These are phyloP conservation scores for Cylindricascospora bacillispora DNA, from an alignment of 1,139 yeast species.

Conservation along the genomic window DNA sequence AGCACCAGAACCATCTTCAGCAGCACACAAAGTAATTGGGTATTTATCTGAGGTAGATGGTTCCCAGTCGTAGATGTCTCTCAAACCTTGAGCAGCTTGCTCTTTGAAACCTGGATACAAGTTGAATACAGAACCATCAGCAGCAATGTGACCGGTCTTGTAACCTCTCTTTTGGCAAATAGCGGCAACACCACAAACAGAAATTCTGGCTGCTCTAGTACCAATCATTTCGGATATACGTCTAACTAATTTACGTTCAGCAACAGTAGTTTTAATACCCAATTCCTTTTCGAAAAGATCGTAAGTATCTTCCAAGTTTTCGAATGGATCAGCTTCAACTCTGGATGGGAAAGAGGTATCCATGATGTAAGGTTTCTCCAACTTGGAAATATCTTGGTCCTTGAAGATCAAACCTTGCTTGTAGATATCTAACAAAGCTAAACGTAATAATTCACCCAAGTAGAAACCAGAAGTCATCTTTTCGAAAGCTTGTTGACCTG, in stretches of 20 bases:
- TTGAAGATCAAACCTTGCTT: constrained; percentile 54
- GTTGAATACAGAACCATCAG: constrained; percentile 93
- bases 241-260: constrained; percentile 76
- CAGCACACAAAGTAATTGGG: constrained; percentile 74
- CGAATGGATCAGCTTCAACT: constrained; percentile 84
- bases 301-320: constrained; percentile 67
- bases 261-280: constrained; percentile 50
- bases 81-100: constrained; percentile 79
- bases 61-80: constrained; percentile 83
- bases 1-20: constrained; percentile 97
- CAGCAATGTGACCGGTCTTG: constrained; percentile 76
- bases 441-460: constrained; percentile 82
- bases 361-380: constrained; percentile 52
- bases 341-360: constrained; percentile 83
- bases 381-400: constrained; percentile 50
- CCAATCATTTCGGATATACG: constrained; percentile 80
- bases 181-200: constrained; percentile 94
- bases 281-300: constrained; percentile 49
- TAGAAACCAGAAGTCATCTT: constrained; percentile 97
- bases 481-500: constrained; percentile 91
- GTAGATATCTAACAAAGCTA: constrained; percentile 63
- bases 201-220: constrained; percentile 81
- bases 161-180: constrained; percentile 79
- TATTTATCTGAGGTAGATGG: constrained; percentile 33
- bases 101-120: constrained; percentile 85